A percentile compares a stretch with the other conserved stretches of the same genome.
Conservation (phyloP, 1,284 basidiomycete genomes). For the Ganoderma multipileum region DNA sequence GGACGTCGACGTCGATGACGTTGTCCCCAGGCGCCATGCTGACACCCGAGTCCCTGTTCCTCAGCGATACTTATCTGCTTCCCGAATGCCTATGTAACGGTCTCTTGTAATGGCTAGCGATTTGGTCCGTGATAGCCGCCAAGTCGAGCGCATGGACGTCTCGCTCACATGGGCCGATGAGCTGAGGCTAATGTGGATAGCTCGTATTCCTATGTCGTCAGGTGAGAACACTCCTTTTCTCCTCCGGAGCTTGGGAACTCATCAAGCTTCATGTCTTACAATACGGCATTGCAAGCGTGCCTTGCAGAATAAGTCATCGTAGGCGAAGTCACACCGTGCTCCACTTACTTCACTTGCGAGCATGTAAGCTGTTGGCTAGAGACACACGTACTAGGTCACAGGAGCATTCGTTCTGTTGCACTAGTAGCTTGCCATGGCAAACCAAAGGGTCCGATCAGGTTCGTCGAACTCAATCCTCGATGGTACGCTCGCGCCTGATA, state of each 20-base stretch:
- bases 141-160: slow-evolving; percentile 14
- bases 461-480: not conserved
- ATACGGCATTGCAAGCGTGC: not conserved
- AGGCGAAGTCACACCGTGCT: not conserved
- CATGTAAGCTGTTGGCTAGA: not conserved
- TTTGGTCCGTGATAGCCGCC: slow-evolving; percentile 12
- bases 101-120: not conserved
- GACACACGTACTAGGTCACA: not conserved
- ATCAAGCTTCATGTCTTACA: not conserved
- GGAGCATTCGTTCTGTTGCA: too few relatives aligned
- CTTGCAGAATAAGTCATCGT: not conserved
- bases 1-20: not conserved
- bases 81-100: not conserved
- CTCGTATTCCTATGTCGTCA: slow-evolving; percentile 8
- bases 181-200: not conserved
- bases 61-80: too few relatives aligned
- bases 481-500: not conserved
- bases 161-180: slow-evolving; percentile 17
- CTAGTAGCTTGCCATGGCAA: not conserved
- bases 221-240: slow-evolving; percentile 3
- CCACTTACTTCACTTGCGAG: not conserved
- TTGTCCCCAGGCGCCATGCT: not conserved
- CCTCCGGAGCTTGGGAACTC: not conserved
- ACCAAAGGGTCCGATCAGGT: not conserved
- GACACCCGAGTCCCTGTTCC: not conserved